Evolutionary conservation across 139 green algal genomes (phyloP).

Genomic region (Chlamydomonas sp.): DNA sequence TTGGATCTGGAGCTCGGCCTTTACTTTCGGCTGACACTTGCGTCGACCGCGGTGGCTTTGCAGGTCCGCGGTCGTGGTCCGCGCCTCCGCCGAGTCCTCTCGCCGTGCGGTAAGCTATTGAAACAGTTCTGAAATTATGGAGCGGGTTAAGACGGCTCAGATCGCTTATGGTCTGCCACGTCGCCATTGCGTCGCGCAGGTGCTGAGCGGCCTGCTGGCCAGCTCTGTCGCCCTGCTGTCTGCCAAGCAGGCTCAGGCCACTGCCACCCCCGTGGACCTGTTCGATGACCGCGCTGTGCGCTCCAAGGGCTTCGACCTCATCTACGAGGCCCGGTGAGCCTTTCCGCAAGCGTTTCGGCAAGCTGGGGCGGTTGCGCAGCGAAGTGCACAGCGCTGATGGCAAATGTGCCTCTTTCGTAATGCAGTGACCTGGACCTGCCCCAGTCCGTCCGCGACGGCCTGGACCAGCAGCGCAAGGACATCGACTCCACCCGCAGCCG

Average conservation of each 20-base stretch:
- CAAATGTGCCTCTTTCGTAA: no score
- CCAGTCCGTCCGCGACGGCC: constrained; percentile 79
- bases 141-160: no score
- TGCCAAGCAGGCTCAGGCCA: constrained; percentile 49
- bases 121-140: no score
- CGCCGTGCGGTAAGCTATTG: constrained; percentile 63
- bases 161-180: no score
- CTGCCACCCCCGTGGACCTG: constrained; percentile 77
- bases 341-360: no score
- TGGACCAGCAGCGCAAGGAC: constrained; percentile 70
- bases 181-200: constrained; percentile 36
- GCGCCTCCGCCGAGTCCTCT: constrained; percentile 59
- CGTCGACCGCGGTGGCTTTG: not conserved
- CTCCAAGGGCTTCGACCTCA: constrained; percentile 84
- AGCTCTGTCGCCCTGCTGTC: constrained; percentile 62
- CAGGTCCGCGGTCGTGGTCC: constrained; percentile 61
- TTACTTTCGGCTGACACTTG: no score
- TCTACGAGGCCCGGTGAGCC: constrained; percentile 82
- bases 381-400: no score
- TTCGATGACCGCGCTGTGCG: constrained; percentile 79
- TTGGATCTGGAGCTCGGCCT: no score
- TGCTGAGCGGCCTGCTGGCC: constrained; percentile 78
- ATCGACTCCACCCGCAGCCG: constrained; percentile 77
- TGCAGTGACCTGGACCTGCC: constrained; percentile 84
- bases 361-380: no score